Base-by-base conservation (phyloP, 495 filamentous ascomycete species). In the Podospora didyma region DNA sequence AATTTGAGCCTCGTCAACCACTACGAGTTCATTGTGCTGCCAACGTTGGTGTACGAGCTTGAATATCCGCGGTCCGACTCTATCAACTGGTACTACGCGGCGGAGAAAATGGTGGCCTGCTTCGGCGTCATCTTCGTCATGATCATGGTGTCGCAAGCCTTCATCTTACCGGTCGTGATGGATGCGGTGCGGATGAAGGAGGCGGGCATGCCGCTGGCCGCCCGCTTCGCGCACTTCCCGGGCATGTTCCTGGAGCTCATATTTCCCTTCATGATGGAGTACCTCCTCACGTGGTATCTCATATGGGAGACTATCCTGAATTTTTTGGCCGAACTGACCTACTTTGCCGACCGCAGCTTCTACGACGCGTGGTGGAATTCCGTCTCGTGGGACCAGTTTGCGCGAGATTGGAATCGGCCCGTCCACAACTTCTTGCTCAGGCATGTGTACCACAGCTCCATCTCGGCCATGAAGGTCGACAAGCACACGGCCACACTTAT, bases 271-370 rank as follows among this genome's bases (percentile, higher is more conserved):
- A 80, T 89, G 67, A 82, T 91, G 72, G 87, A 90, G 67, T 88
- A 89, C 59, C 69, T 89, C 55, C 70, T 85, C 57, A 69, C 77
- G 19, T 88, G 84, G 83, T 90, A 89, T 64, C 78, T 91, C 23
- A 89, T 91, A 63, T 91, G 88, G 88, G 88, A 90, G 72, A 86
- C 85, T 49, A 80, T 89, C 49, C 82, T 90, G 50, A 90, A 91
- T 72, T 79, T 88, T 37, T 68, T 90, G 4, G 88, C 86, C 4
- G 88, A 91, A 65, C 65, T 91, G 51, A 89, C 86, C 1, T 69
- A 72, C 37, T 91, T 90, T 64, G 86, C 87, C n/a, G 88, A 90
- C 66, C 83, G 88, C 46, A 81, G 81, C 46, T 90, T 90, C 72
- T 90, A 90, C 64, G 84, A 82, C 37, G 83, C 83, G 58, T 92